These are phyloP conservation scores for Macadamia tetraphylla DNA, from an alignment of 164 flowering plant genomes.

Conservation along the genomic window DNA sequence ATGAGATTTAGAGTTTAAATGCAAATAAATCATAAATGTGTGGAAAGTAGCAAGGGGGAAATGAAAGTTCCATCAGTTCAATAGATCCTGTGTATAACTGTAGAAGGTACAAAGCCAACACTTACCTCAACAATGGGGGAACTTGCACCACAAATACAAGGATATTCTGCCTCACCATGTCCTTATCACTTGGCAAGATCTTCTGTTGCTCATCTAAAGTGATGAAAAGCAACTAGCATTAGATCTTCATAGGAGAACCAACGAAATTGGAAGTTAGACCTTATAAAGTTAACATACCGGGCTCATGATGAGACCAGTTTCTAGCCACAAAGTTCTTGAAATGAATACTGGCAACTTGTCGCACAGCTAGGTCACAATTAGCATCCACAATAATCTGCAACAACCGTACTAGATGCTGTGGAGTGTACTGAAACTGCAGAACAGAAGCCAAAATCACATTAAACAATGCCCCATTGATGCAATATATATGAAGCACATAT, in stretches of 20 bases:
- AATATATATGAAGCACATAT: background rate
- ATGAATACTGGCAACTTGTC: conserved; percentile 95
- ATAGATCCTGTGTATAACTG: background rate
- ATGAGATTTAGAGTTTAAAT: too few relatives aligned
- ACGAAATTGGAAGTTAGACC: background rate
- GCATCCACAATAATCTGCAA: conserved; percentile 87
- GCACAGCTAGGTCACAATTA: conserved; percentile 66
- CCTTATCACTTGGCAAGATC: conserved; percentile 67
- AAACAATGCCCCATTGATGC: background rate
- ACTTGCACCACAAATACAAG: conserved; percentile 68
- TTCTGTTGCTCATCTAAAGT: conserved; percentile 61
- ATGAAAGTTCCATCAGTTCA: background rate
- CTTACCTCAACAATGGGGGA: conserved; percentile 84
- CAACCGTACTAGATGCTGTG: conserved; percentile 87
- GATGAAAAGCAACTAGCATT: background rate
- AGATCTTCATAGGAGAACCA: background rate
- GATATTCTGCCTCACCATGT: conserved; percentile 71
- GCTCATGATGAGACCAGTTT: conserved; percentile 84
- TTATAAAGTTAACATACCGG: conserved; percentile 37
- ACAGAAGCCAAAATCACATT: background rate
- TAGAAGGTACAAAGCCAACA: background rate
- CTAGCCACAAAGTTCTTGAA: conserved; percentile 91
- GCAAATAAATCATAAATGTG: too few relatives aligned
- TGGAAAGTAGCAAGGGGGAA: background rate
- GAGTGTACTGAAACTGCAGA: conserved; percentile 72